phyloP scores from a whole-genome alignment of 2,329 filamentous ascomycete species.

The Aspergillus fijiensis region DNA sequence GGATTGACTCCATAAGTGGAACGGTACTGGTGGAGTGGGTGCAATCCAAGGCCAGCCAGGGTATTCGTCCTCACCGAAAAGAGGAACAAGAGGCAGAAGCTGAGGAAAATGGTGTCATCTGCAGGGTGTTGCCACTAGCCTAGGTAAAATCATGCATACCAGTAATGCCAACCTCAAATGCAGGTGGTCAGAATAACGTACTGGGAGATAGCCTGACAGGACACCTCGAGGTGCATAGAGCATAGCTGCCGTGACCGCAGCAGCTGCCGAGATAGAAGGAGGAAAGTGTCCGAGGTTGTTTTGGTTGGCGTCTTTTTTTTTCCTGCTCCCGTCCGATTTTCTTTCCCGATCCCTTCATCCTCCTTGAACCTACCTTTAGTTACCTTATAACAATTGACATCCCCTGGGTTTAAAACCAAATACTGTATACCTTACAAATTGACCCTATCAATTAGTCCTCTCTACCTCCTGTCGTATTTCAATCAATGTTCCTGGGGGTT shows the following conservation, averaged over 20 bases:
- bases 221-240: not conserved
- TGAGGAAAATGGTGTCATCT: not conserved
- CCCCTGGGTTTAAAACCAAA: not conserved
- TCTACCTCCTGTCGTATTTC: not conserved
- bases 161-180: not conserved
- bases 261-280: not conserved
- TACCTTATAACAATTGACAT: not conserved
- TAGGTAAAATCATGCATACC: not conserved
- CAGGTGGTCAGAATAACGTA: not conserved
- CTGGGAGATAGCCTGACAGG: not conserved
- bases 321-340: slow-evolving; percentile 7
- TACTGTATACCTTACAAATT: not conserved
- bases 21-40: not conserved
- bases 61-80: not conserved
- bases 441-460: not conserved
- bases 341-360: slow-evolving; percentile 3
- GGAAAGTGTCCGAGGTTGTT: not conserved
- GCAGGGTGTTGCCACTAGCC: not conserved
- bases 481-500: slow-evolving; percentile 7
- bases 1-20: not conserved
- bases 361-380: not conserved
- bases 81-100: not conserved
- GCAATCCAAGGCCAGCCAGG: not conserved
- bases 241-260: not conserved
- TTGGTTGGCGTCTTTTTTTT: not conserved